Percentiles rank a stretch among this genome's conserved stretches.
These are phyloP conservation scores for Erythrophleum fordii DNA, from an alignment of 306 rosid genomes.

Conservation along the genomic window DNA sequence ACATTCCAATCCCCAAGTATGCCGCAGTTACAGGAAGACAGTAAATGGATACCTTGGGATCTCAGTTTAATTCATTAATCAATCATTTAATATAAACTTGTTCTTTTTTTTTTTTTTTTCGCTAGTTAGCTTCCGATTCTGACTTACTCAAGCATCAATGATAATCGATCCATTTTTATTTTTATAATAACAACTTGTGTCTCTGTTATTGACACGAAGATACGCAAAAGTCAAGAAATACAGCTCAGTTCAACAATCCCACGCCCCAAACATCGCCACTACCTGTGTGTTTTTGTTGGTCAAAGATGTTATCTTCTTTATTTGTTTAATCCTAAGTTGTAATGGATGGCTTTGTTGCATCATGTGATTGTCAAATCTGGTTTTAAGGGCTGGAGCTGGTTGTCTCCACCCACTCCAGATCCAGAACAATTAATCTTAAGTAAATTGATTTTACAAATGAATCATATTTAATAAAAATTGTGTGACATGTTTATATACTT, in stretches of 20 bases:
- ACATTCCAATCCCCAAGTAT: slow-evolving; percentile 49
- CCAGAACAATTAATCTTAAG: neutral
- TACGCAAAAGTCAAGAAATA: slow-evolving; percentile 59
- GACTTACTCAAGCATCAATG: slow-evolving; percentile 38
- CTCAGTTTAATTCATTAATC: slow-evolving; percentile 17
- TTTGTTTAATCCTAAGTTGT: slow-evolving; percentile 5
- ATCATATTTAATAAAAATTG: neutral
- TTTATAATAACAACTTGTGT: neutral
- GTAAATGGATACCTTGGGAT: slow-evolving; percentile 53
- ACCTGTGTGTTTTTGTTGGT: slow-evolving; percentile 56
- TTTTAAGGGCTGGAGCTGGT: slow-evolving; percentile 40
- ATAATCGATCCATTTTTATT: neutral
- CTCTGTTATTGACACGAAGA: slow-evolving; percentile 39
- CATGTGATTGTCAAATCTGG: slow-evolving; percentile 46
- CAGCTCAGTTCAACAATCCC: slow-evolving; percentile 46
- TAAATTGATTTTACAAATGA: too few species aligned
- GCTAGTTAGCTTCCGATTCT: slow-evolving; percentile 15
- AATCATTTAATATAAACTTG: neutral
- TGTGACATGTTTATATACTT: too few species aligned
- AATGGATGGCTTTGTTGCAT: slow-evolving; percentile 27
- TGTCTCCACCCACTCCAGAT: slow-evolving; percentile 28
- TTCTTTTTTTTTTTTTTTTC: neutral
- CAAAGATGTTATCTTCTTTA: slow-evolving; percentile 37
- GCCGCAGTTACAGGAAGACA: slow-evolving; percentile 51
- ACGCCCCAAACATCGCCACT: slow-evolving; percentile 60